Base-by-base conservation (phyloP, 306 rosid species). In the Sechiopsis laciniata region DNA sequence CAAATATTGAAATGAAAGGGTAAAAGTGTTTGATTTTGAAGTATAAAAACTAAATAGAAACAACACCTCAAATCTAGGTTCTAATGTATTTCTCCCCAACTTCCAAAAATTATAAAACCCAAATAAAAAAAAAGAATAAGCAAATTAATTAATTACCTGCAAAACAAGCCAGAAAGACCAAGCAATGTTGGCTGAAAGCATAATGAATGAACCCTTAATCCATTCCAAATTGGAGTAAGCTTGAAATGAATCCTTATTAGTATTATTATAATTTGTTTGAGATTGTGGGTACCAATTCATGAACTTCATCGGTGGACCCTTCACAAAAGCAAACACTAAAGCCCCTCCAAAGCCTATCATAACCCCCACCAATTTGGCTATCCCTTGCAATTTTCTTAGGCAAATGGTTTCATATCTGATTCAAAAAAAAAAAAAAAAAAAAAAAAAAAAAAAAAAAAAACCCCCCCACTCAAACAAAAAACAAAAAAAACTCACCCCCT, bases 151-250 rank as follows among this genome's bases (percentile, higher is more conserved):
- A 37, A 37, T 37, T 37, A 37, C 98, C 96, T 94, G 98, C 65
- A 90, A 80, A 81, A 94, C 80, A 64, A 94, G 96, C 97, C 98
- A 94, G 35, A 94, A 46, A 63, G 96, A 85, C 96, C 96, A 90
- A 54, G 84, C 40, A 60, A 81, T 78, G 76, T 90, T 94, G 82
- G 95, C 98, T 14, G 88, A 76, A 74, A 94, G 85, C 98, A 94
- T 94, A 78, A 87, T 74, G 58, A 89, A 78, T 22, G 96, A 37
- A 22, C 97, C 98, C 80, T 71, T 93, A 2, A 90, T 64, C 72
- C 66, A 74, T 14, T 90, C 88, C 19, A 57, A 79, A 75, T 67
- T 80, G 75, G 82, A 79, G 48, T 79, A 80, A 75, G 63, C 46
- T 65, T 74, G 15, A 4, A 29, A n/a, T 45, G 53, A 71, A 22